These are phyloP conservation scores for Petunia secreta DNA, from an alignment of 257 asterid species.

Conservation along the genomic window DNA sequence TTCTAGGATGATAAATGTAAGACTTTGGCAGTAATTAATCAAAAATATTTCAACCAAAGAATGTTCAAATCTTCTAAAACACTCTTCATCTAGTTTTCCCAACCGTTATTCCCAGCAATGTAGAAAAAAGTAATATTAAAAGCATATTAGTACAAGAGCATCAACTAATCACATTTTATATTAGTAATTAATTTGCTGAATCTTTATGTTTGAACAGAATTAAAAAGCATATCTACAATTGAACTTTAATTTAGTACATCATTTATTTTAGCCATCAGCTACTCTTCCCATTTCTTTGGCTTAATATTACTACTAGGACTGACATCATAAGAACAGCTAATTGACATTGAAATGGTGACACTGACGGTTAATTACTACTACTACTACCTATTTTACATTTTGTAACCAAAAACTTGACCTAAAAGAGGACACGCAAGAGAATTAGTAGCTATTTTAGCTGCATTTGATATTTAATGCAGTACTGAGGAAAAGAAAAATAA, in stretches of 20 bases:
- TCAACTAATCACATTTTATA: background rate
- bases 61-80: slow-evolving; percentile 29
- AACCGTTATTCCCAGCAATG: slow-evolving; percentile 53
- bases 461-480: background rate
- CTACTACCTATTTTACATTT: no score
- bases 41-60: no score
- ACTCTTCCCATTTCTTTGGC: slow-evolving; percentile 22
- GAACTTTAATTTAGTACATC: slow-evolving; percentile 27
- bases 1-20: background rate
- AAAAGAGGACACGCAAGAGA: background rate
- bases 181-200: slow-evolving; percentile 2
- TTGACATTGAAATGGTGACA: slow-evolving; percentile 32
- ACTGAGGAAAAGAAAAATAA: background rate
- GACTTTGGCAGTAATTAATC: background rate
- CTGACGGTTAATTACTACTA: slow-evolving; percentile 43
- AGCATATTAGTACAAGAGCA: no score
- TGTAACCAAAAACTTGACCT: background rate
- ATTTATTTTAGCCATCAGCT: slow-evolving; percentile 36
- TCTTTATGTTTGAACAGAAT: slow-evolving; percentile 30
- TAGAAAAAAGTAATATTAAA: slow-evolving; percentile 34
- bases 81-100: slow-evolving; percentile 45
- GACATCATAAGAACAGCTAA: slow-evolving; percentile 40
- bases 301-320: slow-evolving; percentile 35
- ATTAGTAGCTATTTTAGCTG: background rate
- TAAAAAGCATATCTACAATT: slow-evolving; percentile 18